Evolutionary conservation across 495 filamentous ascomycete genomes (phyloP), one percentile per base, ranked within the genome.

Genomic region (Xylaria sp.): DNA sequence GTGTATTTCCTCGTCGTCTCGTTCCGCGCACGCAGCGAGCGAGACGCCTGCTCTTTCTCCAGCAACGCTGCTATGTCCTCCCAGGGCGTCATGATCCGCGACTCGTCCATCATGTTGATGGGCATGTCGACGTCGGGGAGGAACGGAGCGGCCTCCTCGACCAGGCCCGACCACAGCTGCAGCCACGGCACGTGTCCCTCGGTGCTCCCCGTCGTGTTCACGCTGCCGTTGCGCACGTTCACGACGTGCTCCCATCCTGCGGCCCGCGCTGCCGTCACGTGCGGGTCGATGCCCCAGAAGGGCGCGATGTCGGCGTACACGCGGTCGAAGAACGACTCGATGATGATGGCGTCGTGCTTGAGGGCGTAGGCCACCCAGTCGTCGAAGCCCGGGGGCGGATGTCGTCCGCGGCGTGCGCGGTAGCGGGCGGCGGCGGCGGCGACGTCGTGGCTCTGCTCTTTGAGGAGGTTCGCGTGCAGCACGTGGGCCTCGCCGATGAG

Each of bases 361-460:
- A 81, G 77, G 14, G 90, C 90, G 65, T 84, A 89, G 57, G 81
- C 77, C 73, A 89, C 90, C 90, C 90, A 93, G 40, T 73, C 76
- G 70, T 89, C 87, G 76, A 92, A 93, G 15, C 89, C 90, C 15
- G 90, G 90, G 5, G 90, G 90, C 7, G 90, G 90, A 73, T 92
- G 89, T n/a, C 90, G 83, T 12, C 90, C 90, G 73, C 90, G 83
- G 53, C 80, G 82, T 43, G 82, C 78, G 48, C 88, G 82, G 77
- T 92, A 93, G 53, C 84, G 83, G 55, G 80, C 80, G 1, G 90
- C 89, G 3, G 88, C 85, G 41, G 70, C 46, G 0, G 81, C 82
- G 69, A 92, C 82, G 24, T 83, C 86, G 65, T 81, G 78, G 59
- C 78, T 83, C 48, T 79, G 80, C 67, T 82, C 80, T 46, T 75